These are phyloP conservation scores for Verticillium isaacii DNA, from an alignment of 2,329 filamentous ascomycete genomes.

Conservation along the genomic window DNA sequence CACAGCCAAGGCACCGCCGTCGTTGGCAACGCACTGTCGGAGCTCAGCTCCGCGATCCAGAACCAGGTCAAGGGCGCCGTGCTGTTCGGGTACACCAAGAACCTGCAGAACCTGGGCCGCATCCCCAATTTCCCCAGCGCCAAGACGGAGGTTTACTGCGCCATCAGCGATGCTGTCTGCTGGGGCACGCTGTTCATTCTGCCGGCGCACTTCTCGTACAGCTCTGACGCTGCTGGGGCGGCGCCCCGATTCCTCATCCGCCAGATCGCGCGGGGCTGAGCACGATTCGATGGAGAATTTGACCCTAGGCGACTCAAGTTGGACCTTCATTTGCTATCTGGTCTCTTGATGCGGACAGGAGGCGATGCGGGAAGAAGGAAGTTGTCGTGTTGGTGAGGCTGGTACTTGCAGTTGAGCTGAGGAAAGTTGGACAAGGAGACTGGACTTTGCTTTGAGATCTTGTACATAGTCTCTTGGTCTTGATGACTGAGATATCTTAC, in stretches of 20 bases:
- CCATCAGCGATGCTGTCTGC: slow-evolving; percentile 28
- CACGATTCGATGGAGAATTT: too few species aligned
- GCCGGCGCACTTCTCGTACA: slow-evolving; percentile 26
- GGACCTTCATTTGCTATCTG: too few species aligned
- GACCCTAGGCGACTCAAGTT: too few species aligned
- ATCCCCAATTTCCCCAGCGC: slow-evolving; percentile 31
- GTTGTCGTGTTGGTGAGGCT: too few species aligned
- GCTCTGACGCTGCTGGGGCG: slow-evolving; percentile 9
- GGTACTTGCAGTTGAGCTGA: too few species aligned
- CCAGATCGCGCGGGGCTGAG: slow-evolving; percentile 12
- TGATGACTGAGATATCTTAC: too few species aligned
- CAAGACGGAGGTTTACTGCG: slow-evolving; percentile 33
- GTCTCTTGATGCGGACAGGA: too few species aligned
- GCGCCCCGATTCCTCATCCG: slow-evolving; percentile 19
- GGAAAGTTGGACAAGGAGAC: too few species aligned
- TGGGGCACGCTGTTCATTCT: slow-evolving; percentile 28
- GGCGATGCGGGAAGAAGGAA: too few species aligned
- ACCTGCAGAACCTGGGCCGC: slow-evolving; percentile 31
- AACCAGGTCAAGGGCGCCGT: slow-evolving; percentile 30
- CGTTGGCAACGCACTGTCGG: slow-evolving; percentile 31
- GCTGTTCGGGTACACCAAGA: slow-evolving; percentile 38
- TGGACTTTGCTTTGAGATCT: too few species aligned
- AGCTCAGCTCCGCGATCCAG: slow-evolving; percentile 21
- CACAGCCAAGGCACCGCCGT: slow-evolving; percentile 38
- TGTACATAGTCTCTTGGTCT: too few species aligned